These are phyloP conservation scores for Phytophthora ramorum DNA, from an alignment of 352 stramenopile genomes.

Conservation along the genomic window DNA sequence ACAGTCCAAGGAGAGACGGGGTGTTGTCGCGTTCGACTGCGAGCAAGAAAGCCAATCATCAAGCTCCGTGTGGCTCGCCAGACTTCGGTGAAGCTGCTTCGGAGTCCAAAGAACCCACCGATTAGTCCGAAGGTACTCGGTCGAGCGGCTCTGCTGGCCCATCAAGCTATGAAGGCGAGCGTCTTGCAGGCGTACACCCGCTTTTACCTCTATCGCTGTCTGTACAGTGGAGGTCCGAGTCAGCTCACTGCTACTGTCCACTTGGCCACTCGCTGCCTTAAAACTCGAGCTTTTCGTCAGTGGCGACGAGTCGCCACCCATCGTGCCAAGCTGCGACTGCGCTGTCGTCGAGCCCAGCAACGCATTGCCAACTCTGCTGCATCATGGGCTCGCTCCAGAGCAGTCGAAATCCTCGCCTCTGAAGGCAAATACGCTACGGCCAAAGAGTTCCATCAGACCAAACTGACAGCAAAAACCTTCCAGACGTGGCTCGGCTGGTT, in stretches of 20 bases:
- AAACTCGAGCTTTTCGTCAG: conserved; percentile 17
- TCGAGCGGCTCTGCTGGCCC: conserved; percentile 19
- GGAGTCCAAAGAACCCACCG: background rate
- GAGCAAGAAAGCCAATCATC: conserved; percentile 5
- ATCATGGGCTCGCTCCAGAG: conserved; percentile 13
- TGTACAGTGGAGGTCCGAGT: conserved; percentile 20
- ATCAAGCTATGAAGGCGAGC: conserved; percentile 29
- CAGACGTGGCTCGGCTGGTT: background rate
- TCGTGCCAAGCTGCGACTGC: conserved; percentile 18
- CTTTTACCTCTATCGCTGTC: conserved; percentile 27
- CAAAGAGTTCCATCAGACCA: background rate
- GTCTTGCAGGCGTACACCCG: conserved; percentile 35
- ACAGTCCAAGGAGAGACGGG: too few relatives aligned
- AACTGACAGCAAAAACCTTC: background rate
- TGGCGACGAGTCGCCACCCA: conserved; percentile 26
- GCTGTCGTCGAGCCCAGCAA: conserved; percentile 19
- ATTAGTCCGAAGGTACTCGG: conserved; percentile 15
- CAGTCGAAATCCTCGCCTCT: conserved; percentile 25
- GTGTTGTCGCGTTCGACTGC: conserved; percentile 17
- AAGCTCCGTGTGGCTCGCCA: conserved; percentile 22
- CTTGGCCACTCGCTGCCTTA: conserved; percentile 23
- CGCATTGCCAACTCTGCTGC: conserved; percentile 5
- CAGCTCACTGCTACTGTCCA: conserved; percentile 29
- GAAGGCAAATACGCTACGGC: background rate
- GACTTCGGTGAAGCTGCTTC: background rate